These are phyloP conservation scores for Globisporangium nunn DNA, from an alignment of 352 stramenopile genomes.

Conservation along the genomic window DNA sequence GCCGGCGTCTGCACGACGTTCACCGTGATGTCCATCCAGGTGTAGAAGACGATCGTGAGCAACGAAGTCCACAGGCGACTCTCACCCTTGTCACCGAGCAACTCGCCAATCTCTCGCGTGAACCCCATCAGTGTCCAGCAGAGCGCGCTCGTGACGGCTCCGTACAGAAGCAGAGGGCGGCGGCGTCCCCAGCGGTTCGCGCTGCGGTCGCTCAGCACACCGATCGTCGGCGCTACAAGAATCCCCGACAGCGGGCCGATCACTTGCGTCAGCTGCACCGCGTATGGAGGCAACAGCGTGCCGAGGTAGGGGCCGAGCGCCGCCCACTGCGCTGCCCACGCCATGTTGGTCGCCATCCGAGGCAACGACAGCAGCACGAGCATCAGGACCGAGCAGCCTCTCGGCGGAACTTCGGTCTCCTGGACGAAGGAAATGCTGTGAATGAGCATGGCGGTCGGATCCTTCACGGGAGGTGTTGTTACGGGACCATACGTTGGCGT, in stretches of 20 bases:
- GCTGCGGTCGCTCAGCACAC: conserved; percentile 60
- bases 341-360: conserved; percentile 73
- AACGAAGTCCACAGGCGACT: conserved; percentile 40
- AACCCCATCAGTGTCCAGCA: conserved; percentile 74
- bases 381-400: conserved; percentile 52
- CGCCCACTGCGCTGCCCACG: conserved; percentile 72
- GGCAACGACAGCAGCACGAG: conserved; percentile 61
- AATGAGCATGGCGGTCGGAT: conserved; percentile 15
- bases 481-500: conserved; percentile 38
- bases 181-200: conserved; percentile 48
- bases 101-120: conserved; percentile 50
- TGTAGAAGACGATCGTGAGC: conserved; percentile 70
- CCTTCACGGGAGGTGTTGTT: conserved; percentile 17
- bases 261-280: conserved; percentile 70
- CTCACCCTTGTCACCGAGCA: conserved; percentile 43
- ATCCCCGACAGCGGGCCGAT: conserved; percentile 67
- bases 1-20: conserved; percentile 72
- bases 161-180: conserved; percentile 53
- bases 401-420: not conserved
- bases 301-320: conserved; percentile 61
- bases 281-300: conserved; percentile 52
- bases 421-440: conserved; percentile 13
- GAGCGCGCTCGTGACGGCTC: conserved; percentile 45
- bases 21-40: conserved; percentile 79
- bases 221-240: conserved; percentile 57